Evolutionary conservation across 2,329 filamentous ascomycete species (phyloP).

Genomic region (Fusarium chaquense): DNA sequence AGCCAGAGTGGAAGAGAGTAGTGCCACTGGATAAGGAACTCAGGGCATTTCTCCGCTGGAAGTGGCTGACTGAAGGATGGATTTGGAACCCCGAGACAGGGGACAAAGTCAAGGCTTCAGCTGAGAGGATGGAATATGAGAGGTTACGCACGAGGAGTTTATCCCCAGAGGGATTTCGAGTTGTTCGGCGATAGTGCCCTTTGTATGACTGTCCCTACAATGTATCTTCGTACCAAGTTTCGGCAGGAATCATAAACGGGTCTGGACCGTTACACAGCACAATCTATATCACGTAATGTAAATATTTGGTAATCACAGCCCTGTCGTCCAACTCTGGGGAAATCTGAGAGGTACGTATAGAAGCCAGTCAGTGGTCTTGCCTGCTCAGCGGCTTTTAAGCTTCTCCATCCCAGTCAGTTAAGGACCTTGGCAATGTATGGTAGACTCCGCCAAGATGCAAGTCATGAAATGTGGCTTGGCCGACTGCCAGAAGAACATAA

Average conservation of each 20-base stretch:
- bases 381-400: neutral
- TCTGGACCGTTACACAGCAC: no score
- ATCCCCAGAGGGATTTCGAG: constrained; percentile 2
- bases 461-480: neutral
- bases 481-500: neutral
- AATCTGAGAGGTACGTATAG: rapidly evolving
- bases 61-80: constrained; percentile 35
- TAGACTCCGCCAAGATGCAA: neutral
- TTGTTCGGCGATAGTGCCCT: neutral
- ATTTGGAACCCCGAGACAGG: constrained; percentile 37
- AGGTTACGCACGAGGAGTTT: neutral
- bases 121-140: constrained; percentile 2
- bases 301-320: rapidly evolving
- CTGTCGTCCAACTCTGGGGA: rapidly evolving
- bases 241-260: no score
- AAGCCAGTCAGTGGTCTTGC: neutral
- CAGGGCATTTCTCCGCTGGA: constrained; percentile 29
- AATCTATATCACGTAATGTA: neutral
- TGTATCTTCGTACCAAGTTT: neutral
- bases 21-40: constrained; percentile 35
- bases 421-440: neutral
- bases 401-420: neutral
- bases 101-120: neutral
- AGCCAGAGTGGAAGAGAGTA: constrained; percentile 36
- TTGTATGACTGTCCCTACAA: no score